Percentiles rank a stretch among this genome's conserved stretches.
Conservation (phyloP, 2,329 filamentous ascomycete genomes). For the Zymoseptoria pseudotritici region DNA sequence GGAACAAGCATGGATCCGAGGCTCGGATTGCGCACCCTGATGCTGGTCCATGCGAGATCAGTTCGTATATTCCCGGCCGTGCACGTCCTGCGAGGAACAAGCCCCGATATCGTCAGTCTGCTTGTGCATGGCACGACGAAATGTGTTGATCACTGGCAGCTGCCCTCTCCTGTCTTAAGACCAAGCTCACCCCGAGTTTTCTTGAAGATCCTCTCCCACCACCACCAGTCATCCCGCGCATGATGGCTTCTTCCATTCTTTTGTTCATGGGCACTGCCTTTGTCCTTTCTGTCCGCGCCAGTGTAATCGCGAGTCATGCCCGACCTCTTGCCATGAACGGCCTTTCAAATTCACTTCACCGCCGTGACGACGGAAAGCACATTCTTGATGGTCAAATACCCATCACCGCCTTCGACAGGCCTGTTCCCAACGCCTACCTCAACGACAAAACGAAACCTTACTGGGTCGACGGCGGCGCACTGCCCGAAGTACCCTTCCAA, state of each 20-base stretch:
- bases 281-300: neutral
- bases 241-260: neutral
- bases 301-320: neutral
- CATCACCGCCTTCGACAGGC: slow-evolving; percentile 1
- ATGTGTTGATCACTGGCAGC: neutral
- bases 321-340: neutral
- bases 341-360: neutral
- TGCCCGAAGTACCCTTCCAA: slow-evolving; percentile 29
- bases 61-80: neutral
- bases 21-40: neutral
- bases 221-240: neutral
- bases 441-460: slow-evolving; percentile 5
- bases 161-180: neutral
- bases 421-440: slow-evolving; percentile 2
- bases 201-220: neutral
- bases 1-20: neutral
- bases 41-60: neutral
- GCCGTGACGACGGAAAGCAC: neutral
- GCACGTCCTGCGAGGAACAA: neutral
- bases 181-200: neutral
- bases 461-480: slow-evolving; percentile 18
- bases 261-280: neutral
- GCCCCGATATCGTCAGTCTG: neutral
- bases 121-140: neutral
- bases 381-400: neutral